Evolutionary conservation across 2,329 filamentous ascomycete species (phyloP).

Genomic region (Colletotrichum theobromicola): DNA sequence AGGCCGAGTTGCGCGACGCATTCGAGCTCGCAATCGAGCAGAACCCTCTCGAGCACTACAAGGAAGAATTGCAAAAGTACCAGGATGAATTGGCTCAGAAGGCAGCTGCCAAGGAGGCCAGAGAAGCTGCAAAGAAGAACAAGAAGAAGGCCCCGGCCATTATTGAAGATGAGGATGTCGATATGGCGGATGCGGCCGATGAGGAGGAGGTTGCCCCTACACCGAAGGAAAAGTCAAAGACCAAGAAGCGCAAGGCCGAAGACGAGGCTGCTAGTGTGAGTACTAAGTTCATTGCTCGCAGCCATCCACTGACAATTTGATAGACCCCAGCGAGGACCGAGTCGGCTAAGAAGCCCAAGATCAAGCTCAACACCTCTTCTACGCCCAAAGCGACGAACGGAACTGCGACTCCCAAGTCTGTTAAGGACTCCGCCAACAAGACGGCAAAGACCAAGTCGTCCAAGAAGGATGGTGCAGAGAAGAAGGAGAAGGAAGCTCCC

Average conservation of each 20-base stretch:
- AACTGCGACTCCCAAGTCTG: slow-evolving; percentile 57
- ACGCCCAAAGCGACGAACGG: slow-evolving; percentile 75
- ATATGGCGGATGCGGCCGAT: slow-evolving; percentile 64
- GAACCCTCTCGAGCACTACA: slow-evolving; percentile 82
- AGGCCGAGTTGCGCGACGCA: slow-evolving; percentile 73
- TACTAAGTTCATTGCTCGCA: background rate
- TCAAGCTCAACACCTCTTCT: slow-evolving; percentile 67
- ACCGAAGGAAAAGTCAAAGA: slow-evolving; percentile 76
- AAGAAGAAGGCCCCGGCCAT: slow-evolving; percentile 53
- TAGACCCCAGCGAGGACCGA: slow-evolving; percentile 64
- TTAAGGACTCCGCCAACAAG: slow-evolving; percentile 59
- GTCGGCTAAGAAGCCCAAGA: slow-evolving; percentile 72
- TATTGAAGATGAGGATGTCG: slow-evolving; percentile 61
- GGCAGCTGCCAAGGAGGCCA: slow-evolving; percentile 51
- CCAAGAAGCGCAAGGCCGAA: slow-evolving; percentile 84
- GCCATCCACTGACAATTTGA: background rate
- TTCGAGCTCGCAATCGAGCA: slow-evolving; percentile 81
- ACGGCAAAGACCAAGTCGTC: slow-evolving; percentile 60
- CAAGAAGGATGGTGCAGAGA: slow-evolving; percentile 59
- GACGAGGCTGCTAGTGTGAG: slow-evolving; percentile 68
- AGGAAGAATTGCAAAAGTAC: slow-evolving; percentile 75
- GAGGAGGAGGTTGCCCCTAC: slow-evolving; percentile 60
- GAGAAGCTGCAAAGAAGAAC: slow-evolving; percentile 53
- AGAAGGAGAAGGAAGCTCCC: slow-evolving; percentile 56
- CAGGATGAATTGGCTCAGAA: slow-evolving; percentile 70